Evolutionary conservation across 495 filamentous ascomycete genomes (phyloP), one percentile per base, ranked within the genome.

Genomic region (Aspergillus funiculosus): DNA sequence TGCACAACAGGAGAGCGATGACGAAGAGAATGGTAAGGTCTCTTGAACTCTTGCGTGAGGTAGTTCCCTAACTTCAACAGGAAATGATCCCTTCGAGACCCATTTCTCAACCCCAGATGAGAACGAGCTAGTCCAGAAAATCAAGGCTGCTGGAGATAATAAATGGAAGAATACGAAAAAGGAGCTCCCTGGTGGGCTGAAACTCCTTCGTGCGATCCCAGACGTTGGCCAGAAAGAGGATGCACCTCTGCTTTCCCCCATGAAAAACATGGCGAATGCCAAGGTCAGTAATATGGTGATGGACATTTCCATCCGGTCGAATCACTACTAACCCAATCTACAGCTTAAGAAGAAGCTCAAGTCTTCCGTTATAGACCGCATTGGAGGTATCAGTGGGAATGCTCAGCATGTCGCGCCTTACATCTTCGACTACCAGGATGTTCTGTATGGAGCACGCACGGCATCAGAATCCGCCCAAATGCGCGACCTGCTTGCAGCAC

Each of bases 381-480:
- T 76, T 5, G 61, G 63, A 14, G 55, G 49, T 15, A 56, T 76
- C 26, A 59, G 50, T 10, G 63, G 60, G 2, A 47, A 62, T 38
- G 46, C 53, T 42, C 57, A 70, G 30, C 53, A 61, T 11, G 38
- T 76, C 3, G 61, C 71, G 2, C 63, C 65, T 4, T 67, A 68
- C 47, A 57, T 77, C 27, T 76, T 94, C 59, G 77, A 81, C 52
- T 94, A 97, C 60, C 76, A 82, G 32, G 91, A 97, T 59, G 46
- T 94, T 10, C 66, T 95, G 8, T 90, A 84, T 61, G 82, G 81
- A 38, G 77, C 76, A n/a, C 76, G 91, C 22, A 83, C 75, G 3
- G 51, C 79, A 2, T 65, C 72, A 4, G 86, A 87, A 52, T 74
- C 83, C 0, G 72, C 77, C 10, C 74, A 73, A 18, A 59, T 95